phyloP scores from a whole-genome alignment of 1,139 yeast genomes.

The Dujonia santamariae region DNA sequence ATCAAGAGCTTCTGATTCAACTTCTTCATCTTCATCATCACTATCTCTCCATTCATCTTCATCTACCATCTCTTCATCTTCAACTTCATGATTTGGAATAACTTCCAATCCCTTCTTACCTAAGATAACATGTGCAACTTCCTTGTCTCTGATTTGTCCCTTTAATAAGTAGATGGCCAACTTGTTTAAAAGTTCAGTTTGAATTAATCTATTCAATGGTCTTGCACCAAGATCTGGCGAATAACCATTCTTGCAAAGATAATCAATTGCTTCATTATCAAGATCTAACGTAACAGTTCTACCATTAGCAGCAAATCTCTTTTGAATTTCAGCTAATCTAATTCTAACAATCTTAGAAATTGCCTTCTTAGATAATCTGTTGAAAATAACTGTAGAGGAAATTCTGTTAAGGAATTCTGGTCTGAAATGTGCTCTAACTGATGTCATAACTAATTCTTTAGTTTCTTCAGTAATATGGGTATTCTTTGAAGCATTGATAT shows the following conservation, averaged over 20 bases:
- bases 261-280: constrained; percentile 72
- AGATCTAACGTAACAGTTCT: constrained; percentile 69
- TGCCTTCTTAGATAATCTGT: constrained; percentile 86
- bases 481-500: constrained; percentile 65
- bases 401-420: constrained; percentile 98
- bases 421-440: constrained; percentile 89
- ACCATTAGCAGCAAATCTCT: constrained; percentile 80
- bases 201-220: constrained; percentile 92
- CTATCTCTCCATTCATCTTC: constrained; percentile 56
- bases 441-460: constrained; percentile 73
- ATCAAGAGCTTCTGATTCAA: constrained; percentile 9
- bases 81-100: constrained; percentile 79
- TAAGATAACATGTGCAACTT: constrained; percentile 63
- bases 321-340: constrained; percentile 78
- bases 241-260: constrained; percentile 81
- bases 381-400: constrained; percentile 87
- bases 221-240: constrained; percentile 95
- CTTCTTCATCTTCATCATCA: constrained; percentile 53
- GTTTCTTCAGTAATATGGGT: constrained; percentile 65
- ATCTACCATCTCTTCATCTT: constrained; percentile 52
- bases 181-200: constrained; percentile 78
- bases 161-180: constrained; percentile 84
- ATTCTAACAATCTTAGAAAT: constrained; percentile 88
- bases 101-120: constrained; percentile 71
- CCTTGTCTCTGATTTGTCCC: constrained; percentile 88